These are phyloP conservation scores for Mycena pura DNA, from an alignment of 768 basidiomycete genomes.

Conservation along the genomic window DNA sequence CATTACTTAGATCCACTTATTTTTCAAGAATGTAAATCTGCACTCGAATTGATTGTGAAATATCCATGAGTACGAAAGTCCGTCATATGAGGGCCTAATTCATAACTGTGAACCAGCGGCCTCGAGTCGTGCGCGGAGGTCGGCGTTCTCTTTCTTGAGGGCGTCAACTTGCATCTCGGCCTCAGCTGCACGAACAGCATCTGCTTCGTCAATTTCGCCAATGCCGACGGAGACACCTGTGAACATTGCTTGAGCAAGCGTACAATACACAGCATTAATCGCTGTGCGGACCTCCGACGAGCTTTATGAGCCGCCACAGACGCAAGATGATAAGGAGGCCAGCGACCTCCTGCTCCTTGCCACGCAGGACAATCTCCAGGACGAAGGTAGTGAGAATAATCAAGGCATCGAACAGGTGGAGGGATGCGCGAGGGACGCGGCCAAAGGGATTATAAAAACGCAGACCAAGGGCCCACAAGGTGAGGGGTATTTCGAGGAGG, in stretches of 20 bases:
- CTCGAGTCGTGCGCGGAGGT: slow-evolving; percentile 50
- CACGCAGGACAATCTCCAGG: slow-evolving; percentile 72
- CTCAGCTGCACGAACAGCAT: slow-evolving; percentile 53
- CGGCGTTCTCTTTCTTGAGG: slow-evolving; percentile 58
- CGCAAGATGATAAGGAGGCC: slow-evolving; percentile 75
- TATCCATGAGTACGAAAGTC: too few relatives aligned
- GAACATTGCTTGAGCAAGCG: too few relatives aligned
- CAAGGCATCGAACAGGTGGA: slow-evolving; percentile 79
- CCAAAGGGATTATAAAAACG: slow-evolving; percentile 68
- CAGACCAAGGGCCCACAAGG: slow-evolving; percentile 70
- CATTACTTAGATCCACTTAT: not conserved
- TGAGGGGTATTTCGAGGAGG: slow-evolving; percentile 77
- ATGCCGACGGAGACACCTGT: slow-evolving; percentile 79
- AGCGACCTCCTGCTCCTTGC: slow-evolving; percentile 73
- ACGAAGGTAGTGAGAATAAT: slow-evolving; percentile 78
- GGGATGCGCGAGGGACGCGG: slow-evolving; percentile 55
- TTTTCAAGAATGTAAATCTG: not conserved
- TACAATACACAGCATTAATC: too few relatives aligned
- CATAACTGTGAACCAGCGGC: slow-evolving; percentile 13
- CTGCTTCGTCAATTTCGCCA: slow-evolving; percentile 70
- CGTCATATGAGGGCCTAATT: not conserved
- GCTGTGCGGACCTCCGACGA: slow-evolving; percentile 59
- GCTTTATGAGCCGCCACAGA: slow-evolving; percentile 81
- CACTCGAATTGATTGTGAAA: not conserved
- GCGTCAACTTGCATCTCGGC: slow-evolving; percentile 56